phyloP scores from a whole-genome alignment of 73 alveolate genomes.

The Uronychia setigera region DNA sequence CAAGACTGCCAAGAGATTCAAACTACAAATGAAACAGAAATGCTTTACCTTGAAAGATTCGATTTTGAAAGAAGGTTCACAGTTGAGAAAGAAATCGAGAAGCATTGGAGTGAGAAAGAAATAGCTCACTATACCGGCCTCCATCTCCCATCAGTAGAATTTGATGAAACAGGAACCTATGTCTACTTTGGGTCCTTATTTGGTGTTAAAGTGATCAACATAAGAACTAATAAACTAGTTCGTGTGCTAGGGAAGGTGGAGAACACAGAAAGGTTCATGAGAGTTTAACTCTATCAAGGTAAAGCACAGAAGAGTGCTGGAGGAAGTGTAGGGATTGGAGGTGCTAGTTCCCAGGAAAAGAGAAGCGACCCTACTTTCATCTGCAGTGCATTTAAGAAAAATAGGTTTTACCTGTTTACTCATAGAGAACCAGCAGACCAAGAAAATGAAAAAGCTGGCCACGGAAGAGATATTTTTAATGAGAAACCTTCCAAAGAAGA shows the following conservation, averaged over 20 bases:
- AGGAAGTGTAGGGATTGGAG: constrained; percentile 75
- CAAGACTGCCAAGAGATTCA: constrained; percentile 5
- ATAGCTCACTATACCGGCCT: constrained; percentile 18
- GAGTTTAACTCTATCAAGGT: constrained; percentile 84
- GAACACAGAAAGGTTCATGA: constrained; percentile 77
- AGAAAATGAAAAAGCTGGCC: constrained; percentile 57
- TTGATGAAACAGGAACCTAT: constrained; percentile 87
- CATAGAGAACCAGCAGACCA: constrained; percentile 69
- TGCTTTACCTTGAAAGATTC: constrained; percentile 59
- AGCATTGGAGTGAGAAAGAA: constrained; percentile 63
- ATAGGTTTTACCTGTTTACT: constrained; percentile 70
- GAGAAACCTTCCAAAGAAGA: constrained; percentile 62
- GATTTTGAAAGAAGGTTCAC: constrained; percentile 75
- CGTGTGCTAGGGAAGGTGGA: constrained; percentile 88
- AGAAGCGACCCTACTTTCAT: constrained; percentile 82
- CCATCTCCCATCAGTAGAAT: constrained; percentile 63
- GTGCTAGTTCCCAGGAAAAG: constrained; percentile 22
- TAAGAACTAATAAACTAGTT: constrained; percentile 56
- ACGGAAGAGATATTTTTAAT: constrained; percentile 75
- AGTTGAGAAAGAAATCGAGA: constrained; percentile 68
- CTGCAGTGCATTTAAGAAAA: constrained; percentile 73
- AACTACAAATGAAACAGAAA: not conserved
- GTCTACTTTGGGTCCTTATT: constrained; percentile 76
- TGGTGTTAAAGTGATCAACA: constrained; percentile 81
- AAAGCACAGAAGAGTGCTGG: constrained; percentile 75